Conservation (phyloP, 352 stramenopile species). For the Phytophthora agathidicida region DNA sequence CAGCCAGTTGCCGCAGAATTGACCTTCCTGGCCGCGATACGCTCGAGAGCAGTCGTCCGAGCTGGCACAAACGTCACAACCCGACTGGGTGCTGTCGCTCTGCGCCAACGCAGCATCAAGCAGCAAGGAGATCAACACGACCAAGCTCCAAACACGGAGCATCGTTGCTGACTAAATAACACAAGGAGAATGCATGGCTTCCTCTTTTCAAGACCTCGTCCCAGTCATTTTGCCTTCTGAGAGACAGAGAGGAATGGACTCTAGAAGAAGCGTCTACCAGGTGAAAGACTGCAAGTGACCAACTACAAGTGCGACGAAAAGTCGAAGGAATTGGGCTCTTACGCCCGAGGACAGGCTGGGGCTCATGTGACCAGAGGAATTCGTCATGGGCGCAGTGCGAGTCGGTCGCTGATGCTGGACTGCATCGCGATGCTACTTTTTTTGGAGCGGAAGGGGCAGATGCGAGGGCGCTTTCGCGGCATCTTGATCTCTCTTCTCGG, state of each 20-base stretch:
- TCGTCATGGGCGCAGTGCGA: conserved; percentile 4
- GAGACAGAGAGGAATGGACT: not conserved
- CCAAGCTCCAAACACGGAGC: not conserved
- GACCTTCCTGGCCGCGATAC: conserved; percentile 35
- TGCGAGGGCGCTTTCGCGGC: no score
- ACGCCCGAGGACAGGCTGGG: conserved; percentile 22
- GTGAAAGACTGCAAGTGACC: conserved; percentile 2
- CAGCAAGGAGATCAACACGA: not conserved
- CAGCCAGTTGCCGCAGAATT: conserved; percentile 66
- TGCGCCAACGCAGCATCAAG: conserved; percentile 12
- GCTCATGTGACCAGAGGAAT: not conserved
- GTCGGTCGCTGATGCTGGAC: not conserved
- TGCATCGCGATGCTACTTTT: not conserved
- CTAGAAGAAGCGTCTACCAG: no score
- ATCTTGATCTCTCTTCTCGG: not conserved
- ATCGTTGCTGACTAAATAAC: conserved; percentile 4
- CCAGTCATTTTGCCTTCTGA: conserved; percentile 1
- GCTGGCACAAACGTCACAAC: conserved; percentile 53
- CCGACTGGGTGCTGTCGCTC: conserved; percentile 34
- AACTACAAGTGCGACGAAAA: not conserved
- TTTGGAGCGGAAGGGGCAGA: conserved; percentile 1
- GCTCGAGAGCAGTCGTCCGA: conserved; percentile 49
- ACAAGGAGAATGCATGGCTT: not conserved
- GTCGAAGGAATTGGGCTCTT: conserved; percentile 2
- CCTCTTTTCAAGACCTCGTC: conserved; percentile 1